Conservation (phyloP, 495 filamentous ascomycete species). For the Aspergillus bertholletiae region DNA sequence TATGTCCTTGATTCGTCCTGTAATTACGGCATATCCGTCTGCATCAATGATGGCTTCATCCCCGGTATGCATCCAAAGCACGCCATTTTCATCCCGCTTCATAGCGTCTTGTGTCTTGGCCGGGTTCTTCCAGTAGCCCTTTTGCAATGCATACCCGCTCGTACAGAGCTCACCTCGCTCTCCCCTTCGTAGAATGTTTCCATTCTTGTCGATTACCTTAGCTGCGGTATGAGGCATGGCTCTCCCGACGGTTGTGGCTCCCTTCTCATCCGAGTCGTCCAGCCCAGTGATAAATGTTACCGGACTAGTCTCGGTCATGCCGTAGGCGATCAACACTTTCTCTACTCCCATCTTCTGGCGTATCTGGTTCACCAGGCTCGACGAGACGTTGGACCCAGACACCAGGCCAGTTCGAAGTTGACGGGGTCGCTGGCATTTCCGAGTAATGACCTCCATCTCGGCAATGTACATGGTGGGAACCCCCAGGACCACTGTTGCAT, state of each 20-base stretch:
- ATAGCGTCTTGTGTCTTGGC: slow-evolving; percentile 64
- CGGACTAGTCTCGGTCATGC: slow-evolving; percentile 33
- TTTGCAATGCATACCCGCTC: slow-evolving; percentile 72
- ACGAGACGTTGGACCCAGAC: slow-evolving; percentile 15
- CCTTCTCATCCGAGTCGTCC: slow-evolving; percentile 24
- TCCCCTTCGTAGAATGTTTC: slow-evolving; percentile 46
- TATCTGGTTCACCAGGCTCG: slow-evolving; percentile 14
- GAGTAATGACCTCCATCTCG: slow-evolving; percentile 61
- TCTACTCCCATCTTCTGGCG: slow-evolving; percentile 13
- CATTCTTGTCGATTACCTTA: slow-evolving; percentile 65
- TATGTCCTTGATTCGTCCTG: slow-evolving; percentile 61
- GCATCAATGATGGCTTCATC: slow-evolving; percentile 15
- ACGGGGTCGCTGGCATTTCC: slow-evolving; percentile 7
- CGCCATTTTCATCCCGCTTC: slow-evolving; percentile 17
- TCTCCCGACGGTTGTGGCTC: slow-evolving; percentile 56
- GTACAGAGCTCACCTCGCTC: slow-evolving; percentile 74
- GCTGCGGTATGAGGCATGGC: slow-evolving; percentile 73
- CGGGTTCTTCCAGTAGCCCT: slow-evolving; percentile 74
- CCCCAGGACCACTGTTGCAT: slow-evolving; percentile 73
- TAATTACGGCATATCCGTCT: slow-evolving; percentile 21
- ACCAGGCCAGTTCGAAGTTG: slow-evolving; percentile 19
- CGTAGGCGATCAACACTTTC: slow-evolving; percentile 22
- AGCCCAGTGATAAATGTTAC: not conserved
- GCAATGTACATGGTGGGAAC: slow-evolving; percentile 87
- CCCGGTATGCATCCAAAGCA: slow-evolving; percentile 17